Evolutionary conservation across 805 yeast genomes (phyloP).

Genomic region (Phaffomyces antillensis): DNA sequence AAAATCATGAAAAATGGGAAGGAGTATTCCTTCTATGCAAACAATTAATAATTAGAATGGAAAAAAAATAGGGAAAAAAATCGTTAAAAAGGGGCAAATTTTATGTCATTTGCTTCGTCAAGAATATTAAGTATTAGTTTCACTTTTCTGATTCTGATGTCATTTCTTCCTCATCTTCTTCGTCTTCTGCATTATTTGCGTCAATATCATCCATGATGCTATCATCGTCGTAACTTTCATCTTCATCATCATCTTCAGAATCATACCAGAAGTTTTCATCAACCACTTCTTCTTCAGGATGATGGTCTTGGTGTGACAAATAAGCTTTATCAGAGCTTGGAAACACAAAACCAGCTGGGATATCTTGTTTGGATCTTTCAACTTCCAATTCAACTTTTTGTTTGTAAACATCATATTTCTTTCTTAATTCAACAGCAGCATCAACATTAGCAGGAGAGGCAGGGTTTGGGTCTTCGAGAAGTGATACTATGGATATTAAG

Average conservation of each 20-base stretch:
- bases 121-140: background rate
- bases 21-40: too few relatives aligned
- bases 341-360: conserved; percentile 80
- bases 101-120: too few relatives aligned
- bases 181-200: conserved; percentile 53
- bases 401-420: conserved; percentile 68
- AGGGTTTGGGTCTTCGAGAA: conserved; percentile 90
- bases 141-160: conserved; percentile 25
- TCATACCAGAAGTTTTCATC: conserved; percentile 86
- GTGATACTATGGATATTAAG: conserved; percentile 80
- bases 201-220: conserved; percentile 42
- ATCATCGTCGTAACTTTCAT: conserved; percentile 52
- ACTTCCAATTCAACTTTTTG: conserved; percentile 75
- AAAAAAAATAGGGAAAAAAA: too few relatives aligned
- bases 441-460: conserved; percentile 94
- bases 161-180: conserved; percentile 35
- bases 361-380: conserved; percentile 73
- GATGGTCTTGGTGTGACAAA: conserved; percentile 31
- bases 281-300: conserved; percentile 44
- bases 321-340: conserved; percentile 64
- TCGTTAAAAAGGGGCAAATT: too few relatives aligned
- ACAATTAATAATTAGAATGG: too few relatives aligned
- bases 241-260: conserved; percentile 36
- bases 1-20: too few relatives aligned
- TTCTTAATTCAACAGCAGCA: conserved; percentile 87